Evolutionary conservation across 2,329 filamentous ascomycete genomes (phyloP), one percentile per base, ranked within the genome.

Genomic region (Hymenoscyphus scutula): DNA sequence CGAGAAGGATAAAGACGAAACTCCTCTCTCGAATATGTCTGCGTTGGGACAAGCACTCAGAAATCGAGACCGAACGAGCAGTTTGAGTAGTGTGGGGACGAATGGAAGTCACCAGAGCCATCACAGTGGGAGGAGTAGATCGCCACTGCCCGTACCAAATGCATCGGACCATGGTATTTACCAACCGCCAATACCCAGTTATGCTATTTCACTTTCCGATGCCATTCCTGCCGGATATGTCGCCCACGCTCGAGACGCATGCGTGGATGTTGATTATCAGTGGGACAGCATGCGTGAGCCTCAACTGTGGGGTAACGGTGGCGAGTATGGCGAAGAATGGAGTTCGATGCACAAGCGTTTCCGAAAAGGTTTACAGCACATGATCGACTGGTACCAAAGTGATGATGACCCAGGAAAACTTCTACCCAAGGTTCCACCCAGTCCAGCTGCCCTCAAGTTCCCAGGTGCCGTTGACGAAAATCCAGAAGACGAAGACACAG

Each of bases 321-420:
- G 94, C 45, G 84, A 89, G 53, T 90, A 91, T 70, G 92, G 91
- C 0, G 95, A 99, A 76, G 95, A 98, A 76, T 99, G 95, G 95
- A 90, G 91, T 32, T 82, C 87, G 3, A 98, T 99, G 95, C 95
- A 99, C 76, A 89, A 88, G 73, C 85, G 95, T 25, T 97, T 98
- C 71, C 84, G 92, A 41, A 85, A 82, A 65, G 94, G 94, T 0
- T 76, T 97, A 45, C 87, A 90, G 67, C 85, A 86, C 53, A 84
- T 97, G 78, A 80, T 97, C 13, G 83, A 89, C 63, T 98, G 92
- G 91, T 99, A 99, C 73, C 77, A 78, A 60, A 77, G 81, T 74
- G 70, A 86, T 75, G 80, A 84, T 32, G 76, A 79, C 29, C 81
- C 83, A 2, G 79, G 80, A 10, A 79, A 83, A 53, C 79, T 83